phyloP scores from a whole-genome alignment of 1,139 yeast genomes.

The Candida tropicalis region DNA sequence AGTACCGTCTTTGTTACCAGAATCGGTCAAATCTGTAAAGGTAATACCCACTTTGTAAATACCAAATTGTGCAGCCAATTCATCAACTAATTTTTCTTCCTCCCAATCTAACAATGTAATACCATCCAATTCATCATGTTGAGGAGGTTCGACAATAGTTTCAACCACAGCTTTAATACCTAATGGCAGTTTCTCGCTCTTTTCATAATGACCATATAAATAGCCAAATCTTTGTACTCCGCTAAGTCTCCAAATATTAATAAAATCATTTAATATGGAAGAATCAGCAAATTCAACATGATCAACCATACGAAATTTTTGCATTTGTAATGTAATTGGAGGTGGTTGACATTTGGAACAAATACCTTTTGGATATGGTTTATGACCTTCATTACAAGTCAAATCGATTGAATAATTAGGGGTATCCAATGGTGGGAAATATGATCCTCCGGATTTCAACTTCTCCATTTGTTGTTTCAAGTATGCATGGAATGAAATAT shows the following conservation, averaged over 20 bases:
- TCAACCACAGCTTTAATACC: conserved; percentile 95
- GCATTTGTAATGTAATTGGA: conserved; percentile 89
- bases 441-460: conserved; percentile 65
- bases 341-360: conserved; percentile 98
- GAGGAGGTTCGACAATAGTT: conserved; percentile 93
- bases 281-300: conserved; percentile 89
- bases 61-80: conserved; percentile 63
- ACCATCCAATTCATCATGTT: conserved; percentile 84
- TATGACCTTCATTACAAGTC: conserved; percentile 78
- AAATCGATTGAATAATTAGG: conserved; percentile 67
- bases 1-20: conserved; percentile 84
- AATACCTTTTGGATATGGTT: conserved; percentile 92
- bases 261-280: conserved; percentile 73
- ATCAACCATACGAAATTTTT: conserved; percentile 92
- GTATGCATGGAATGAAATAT: conserved; percentile 83
- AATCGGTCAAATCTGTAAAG: conserved; percentile 87
- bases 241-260: conserved; percentile 87
- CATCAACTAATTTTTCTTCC: conserved; percentile 55
- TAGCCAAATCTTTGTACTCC: conserved; percentile 88
- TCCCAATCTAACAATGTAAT: conserved; percentile 64
- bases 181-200: conserved; percentile 80
- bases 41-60: conserved; percentile 76
- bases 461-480: conserved; percentile 71
- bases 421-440: conserved; percentile 78
- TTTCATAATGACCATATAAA: conserved; percentile 78